phyloP scores from a whole-genome alignment of 2,329 filamentous ascomycete species.

The Ophiostoma tasmaniense region DNA sequence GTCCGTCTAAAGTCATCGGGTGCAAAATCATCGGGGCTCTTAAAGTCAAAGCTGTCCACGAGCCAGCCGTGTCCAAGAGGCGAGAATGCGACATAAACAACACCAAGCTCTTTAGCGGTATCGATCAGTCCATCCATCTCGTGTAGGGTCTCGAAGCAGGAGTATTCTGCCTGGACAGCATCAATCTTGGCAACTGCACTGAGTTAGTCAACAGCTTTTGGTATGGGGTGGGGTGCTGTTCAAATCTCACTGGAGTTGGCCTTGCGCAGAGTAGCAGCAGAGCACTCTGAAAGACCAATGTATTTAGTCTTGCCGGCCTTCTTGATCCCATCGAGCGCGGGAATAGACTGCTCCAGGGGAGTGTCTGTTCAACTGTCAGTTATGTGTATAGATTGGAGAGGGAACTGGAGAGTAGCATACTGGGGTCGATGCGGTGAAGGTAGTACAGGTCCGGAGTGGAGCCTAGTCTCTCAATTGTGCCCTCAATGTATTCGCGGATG shows the following conservation, averaged over 20 bases:
- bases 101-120: background rate
- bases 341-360: background rate
- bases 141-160: background rate
- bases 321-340: background rate
- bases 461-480: background rate
- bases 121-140: background rate
- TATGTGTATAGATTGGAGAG: background rate
- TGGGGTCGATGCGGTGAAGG: background rate
- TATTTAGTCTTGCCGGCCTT: background rate
- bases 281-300: background rate
- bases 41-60: background rate
- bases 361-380: background rate
- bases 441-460: background rate
- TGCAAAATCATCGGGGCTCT: background rate
- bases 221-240: background rate
- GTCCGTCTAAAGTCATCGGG: background rate
- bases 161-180: background rate
- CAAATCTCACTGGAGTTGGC: background rate
- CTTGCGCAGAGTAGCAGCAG: background rate
- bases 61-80: background rate
- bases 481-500: background rate
- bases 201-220: background rate
- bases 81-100: background rate
- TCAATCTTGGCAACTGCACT: background rate
- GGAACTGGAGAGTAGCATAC: background rate